A percentile compares a stretch with the other conserved stretches of the same genome.
Evolutionary conservation across 495 filamentous ascomycete genomes (phyloP).

Genomic region (Choiromyces venosus): DNA sequence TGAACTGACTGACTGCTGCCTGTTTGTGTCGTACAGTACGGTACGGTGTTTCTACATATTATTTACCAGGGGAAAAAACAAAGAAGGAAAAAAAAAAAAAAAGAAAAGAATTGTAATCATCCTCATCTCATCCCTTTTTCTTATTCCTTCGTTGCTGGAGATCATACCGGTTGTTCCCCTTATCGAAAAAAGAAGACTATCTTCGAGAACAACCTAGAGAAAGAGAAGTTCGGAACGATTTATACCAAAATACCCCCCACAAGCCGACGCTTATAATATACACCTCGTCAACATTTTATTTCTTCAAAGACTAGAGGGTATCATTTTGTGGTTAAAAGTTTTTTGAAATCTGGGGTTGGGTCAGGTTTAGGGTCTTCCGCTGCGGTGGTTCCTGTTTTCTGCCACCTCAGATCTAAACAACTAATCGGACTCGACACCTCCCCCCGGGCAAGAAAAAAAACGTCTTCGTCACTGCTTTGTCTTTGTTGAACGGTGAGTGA

Average conservation of each 20-base stretch:
- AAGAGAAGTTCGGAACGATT: not conserved
- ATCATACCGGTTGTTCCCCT: not conserved
- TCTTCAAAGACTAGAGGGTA: not conserved
- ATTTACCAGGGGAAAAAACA: not conserved
- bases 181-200: not conserved
- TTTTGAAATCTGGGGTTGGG: not conserved
- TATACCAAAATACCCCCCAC: not conserved
- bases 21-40: not conserved
- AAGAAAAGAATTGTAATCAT: not conserved
- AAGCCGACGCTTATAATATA: not conserved
- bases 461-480: not conserved
- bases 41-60: not conserved
- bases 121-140: not conserved
- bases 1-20: no score
- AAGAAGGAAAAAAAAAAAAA: not conserved
- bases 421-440: not conserved
- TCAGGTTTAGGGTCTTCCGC: not conserved
- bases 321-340: not conserved
- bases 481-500: not conserved
- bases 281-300: not conserved
- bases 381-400: not conserved
- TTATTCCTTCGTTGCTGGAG: not conserved
- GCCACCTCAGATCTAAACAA: not conserved
- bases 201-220: not conserved
- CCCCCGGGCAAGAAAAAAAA: no score